Evolutionary conservation across 768 basidiomycete genomes (phyloP), one percentile per base, ranked within the genome.

Genomic region (Ramaria rubella): DNA sequence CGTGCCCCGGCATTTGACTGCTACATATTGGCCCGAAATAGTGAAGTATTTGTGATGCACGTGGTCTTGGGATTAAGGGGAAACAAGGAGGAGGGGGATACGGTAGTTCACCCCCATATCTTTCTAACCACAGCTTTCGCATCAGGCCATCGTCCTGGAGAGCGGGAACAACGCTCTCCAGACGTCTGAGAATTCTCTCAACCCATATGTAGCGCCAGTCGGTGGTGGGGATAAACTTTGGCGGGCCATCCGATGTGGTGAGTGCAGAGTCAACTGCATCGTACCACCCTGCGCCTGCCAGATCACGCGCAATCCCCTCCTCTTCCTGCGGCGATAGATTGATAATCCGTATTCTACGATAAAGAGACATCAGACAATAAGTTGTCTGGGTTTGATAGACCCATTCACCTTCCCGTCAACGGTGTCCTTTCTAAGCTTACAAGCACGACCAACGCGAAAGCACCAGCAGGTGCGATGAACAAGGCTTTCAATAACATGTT

Each of bases 121-220:
- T 70, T 9, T 71, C 73, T 33, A 75, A 58, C 87, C 87, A 89
- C 50, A 79, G 69, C 15, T 80, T 68, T 57, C 76, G 77, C 49
- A 80, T 62, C 58, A 81, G 75, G 15, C 72, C 71, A 64, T 90
- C 86, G 33, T 76, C 72, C 14, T 81, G 80, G 7, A 94, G 71
- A 15, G 81, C 62, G 9, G 86, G 90, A 40, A 94, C 83, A 43
- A 79, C 86, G 29, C 70, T 61, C 70, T 97, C 94, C 26, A 99
- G 79, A 54, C 76, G 75, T 17, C 87, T 82, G 21, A 97, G 72
- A 2, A 89, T 91, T 19, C 83, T 77, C 53, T 80, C 77, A 11
- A 95, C 92, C 94, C 95, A 97, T 19, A 72, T 65, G 66, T 89
- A 87, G 57, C 94, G 81, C 95, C 95, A 98, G 70, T 99, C 95